phyloP scores from a whole-genome alignment of 2,329 filamentous ascomycete species.

The Dothidotthia symphoricarpi region DNA sequence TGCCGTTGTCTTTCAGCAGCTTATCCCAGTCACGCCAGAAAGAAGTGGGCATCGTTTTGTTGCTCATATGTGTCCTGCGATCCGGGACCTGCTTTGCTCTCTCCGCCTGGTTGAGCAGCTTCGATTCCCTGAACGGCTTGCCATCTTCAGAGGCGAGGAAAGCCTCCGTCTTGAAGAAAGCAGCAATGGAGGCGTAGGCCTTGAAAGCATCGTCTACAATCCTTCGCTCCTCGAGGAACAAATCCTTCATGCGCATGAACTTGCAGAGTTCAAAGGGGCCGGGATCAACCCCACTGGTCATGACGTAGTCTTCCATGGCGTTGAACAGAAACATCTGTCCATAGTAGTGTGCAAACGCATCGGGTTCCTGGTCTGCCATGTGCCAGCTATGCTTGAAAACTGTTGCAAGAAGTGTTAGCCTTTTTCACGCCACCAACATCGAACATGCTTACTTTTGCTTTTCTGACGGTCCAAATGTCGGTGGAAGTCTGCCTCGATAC shows the following conservation, averaged over 20 bases:
- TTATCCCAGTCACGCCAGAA: slow-evolving; percentile 44
- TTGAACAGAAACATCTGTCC: slow-evolving; percentile 41
- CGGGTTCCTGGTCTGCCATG: slow-evolving; percentile 45
- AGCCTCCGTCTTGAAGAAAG: slow-evolving; percentile 22
- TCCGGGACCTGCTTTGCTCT: slow-evolving; percentile 43
- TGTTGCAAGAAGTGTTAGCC: slow-evolving; percentile 5
- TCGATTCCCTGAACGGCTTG: slow-evolving; percentile 36
- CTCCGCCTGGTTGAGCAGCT: slow-evolving; percentile 43
- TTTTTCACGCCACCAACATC: not conserved
- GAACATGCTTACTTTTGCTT: slow-evolving; percentile 28
- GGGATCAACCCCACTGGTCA: slow-evolving; percentile 12
- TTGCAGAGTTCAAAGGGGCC: slow-evolving; percentile 25
- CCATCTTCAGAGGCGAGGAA: slow-evolving; percentile 43
- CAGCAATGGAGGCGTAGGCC: slow-evolving; percentile 21
- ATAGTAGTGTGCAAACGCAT: slow-evolving; percentile 40
- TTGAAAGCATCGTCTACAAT: slow-evolving; percentile 24
- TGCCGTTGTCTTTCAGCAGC: slow-evolving; percentile 16
- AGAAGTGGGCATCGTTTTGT: slow-evolving; percentile 36
- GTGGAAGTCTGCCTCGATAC: slow-evolving; percentile 27
- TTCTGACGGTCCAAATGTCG: slow-evolving; percentile 37
- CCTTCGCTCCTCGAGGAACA: slow-evolving; percentile 20
- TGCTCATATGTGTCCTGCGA: slow-evolving; percentile 41
- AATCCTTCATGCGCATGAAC: slow-evolving; percentile 17
- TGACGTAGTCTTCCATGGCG: slow-evolving; percentile 25
- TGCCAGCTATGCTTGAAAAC: slow-evolving; percentile 49